Percentiles rank a stretch among this genome's conserved stretches.
Evolutionary conservation across 2,329 filamentous ascomycete species (phyloP).

Genomic region (Alternaria brassicae): DNA sequence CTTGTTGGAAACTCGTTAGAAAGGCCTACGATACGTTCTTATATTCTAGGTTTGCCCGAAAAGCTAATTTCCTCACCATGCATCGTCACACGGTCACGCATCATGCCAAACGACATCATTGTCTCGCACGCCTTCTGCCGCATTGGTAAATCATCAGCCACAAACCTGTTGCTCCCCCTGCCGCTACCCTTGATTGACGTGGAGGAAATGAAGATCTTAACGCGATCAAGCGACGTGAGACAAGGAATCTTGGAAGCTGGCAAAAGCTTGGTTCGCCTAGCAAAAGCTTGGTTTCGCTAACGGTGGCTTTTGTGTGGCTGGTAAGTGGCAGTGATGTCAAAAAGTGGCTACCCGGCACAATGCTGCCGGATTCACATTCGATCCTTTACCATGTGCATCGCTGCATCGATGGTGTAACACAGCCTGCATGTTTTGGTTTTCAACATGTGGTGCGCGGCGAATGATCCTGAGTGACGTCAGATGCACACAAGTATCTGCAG

Average conservation of each 20-base stretch:
- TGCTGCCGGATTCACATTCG: conserved; percentile 4
- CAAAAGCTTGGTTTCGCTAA: conserved; percentile 27
- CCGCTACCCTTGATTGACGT: conserved; percentile 11
- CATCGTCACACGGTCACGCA: not conserved
- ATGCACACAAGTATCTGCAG: not conserved
- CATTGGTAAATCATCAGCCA: conserved; percentile 27
- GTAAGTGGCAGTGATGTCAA: conserved; percentile 22
- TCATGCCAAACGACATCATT: conserved; percentile 23
- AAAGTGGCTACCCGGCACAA: conserved; percentile 7
- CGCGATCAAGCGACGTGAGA: conserved; percentile 17
- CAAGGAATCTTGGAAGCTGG: conserved; percentile 23
- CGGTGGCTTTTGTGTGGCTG: conserved; percentile 28
- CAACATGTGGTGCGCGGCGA: not conserved
- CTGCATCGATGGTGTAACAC: not conserved
- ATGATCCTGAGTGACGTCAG: conserved; percentile 4
- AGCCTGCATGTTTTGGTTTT: not conserved
- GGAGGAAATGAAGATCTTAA: conserved; percentile 12
- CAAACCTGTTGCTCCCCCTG: conserved; percentile 41
- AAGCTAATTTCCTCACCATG: not conserved
- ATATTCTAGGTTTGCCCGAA: not conserved
- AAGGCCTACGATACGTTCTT: conserved; percentile 1
- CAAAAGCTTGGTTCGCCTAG: conserved; percentile 31
- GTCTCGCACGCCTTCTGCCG: conserved; percentile 22
- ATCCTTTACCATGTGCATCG: conserved; percentile 8
- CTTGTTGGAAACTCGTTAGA: not conserved